phyloP scores from a whole-genome alignment of 2,329 filamentous ascomycete species.

The Fusarium sp. region DNA sequence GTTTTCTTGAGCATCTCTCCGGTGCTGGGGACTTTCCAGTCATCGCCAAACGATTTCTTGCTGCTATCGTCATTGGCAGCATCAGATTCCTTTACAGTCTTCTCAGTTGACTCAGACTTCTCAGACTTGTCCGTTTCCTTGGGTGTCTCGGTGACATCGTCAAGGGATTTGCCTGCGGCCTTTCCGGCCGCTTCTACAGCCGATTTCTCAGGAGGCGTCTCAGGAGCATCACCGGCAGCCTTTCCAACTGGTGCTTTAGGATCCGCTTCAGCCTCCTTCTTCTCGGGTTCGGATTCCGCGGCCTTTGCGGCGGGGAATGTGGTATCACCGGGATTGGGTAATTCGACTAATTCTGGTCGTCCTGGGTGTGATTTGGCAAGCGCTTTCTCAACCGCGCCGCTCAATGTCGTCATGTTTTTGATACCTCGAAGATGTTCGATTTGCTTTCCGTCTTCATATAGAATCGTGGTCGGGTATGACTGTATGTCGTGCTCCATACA shows the following conservation, averaged over 20 bases:
- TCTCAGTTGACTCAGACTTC: conserved; percentile 43
- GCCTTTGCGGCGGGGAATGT: conserved; percentile 50
- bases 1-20: conserved; percentile 48
- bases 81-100: conserved; percentile 37
- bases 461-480: conserved; percentile 79
- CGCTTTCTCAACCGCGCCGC: conserved; percentile 76
- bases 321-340: conserved; percentile 78
- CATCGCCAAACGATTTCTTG: conserved; percentile 43
- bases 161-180: conserved; percentile 24
- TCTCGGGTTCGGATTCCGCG: conserved; percentile 22
- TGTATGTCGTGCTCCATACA: conserved; percentile 75
- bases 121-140: conserved; percentile 42
- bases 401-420: conserved; percentile 74
- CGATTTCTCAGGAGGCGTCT: conserved; percentile 38
- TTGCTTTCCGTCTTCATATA: conserved; percentile 82
- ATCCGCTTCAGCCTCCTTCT: conserved; percentile 34
- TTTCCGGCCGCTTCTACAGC: conserved; percentile 33
- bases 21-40: conserved; percentile 48
- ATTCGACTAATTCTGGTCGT: conserved; percentile 71
- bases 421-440: conserved; percentile 72
- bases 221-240: conserved; percentile 23
- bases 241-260: conserved; percentile 52
- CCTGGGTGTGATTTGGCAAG: conserved; percentile 84
- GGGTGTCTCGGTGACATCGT: conserved; percentile 43
- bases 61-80: conserved; percentile 43